A percentile compares a stretch with the other conserved stretches of the same genome.
Conservation (phyloP, 805 yeast species). For the Yamadazyma olivae region DNA sequence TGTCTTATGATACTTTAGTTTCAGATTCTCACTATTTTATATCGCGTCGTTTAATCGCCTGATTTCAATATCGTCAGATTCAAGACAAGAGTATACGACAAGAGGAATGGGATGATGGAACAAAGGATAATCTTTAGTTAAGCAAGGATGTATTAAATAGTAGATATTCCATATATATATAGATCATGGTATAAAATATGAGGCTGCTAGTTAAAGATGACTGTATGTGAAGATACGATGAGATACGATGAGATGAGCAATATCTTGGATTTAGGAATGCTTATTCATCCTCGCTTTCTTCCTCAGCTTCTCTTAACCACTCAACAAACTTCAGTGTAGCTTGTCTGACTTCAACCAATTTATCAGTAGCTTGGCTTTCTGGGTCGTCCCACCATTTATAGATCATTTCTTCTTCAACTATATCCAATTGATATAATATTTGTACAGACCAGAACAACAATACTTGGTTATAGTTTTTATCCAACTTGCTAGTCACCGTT, state of each 20-base stretch:
- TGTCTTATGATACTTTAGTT: neutral
- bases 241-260: neutral
- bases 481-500: constrained; percentile 31
- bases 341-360: constrained; percentile 46
- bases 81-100: no score
- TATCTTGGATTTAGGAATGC: no score
- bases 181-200: no score
- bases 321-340: constrained; percentile 73
- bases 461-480: constrained; percentile 44
- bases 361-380: constrained; percentile 33
- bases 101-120: no score
- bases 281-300: constrained; percentile 26
- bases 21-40: neutral
- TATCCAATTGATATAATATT: constrained; percentile 75
- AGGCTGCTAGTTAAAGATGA: no score
- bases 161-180: no score
- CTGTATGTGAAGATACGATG: neutral
- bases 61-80: constrained; percentile 1
- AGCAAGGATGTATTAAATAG: no score
- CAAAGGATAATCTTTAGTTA: no score
- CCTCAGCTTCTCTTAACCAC: constrained; percentile 84
- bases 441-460: constrained; percentile 52
- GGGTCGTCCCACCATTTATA: constrained; percentile 74
- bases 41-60: constrained; percentile 7
- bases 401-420: constrained; percentile 78